A percentile compares a stretch with the other conserved stretches of the same genome.
Conservation (phyloP, 208 protist species). For the Crithidia expoeki region DNA sequence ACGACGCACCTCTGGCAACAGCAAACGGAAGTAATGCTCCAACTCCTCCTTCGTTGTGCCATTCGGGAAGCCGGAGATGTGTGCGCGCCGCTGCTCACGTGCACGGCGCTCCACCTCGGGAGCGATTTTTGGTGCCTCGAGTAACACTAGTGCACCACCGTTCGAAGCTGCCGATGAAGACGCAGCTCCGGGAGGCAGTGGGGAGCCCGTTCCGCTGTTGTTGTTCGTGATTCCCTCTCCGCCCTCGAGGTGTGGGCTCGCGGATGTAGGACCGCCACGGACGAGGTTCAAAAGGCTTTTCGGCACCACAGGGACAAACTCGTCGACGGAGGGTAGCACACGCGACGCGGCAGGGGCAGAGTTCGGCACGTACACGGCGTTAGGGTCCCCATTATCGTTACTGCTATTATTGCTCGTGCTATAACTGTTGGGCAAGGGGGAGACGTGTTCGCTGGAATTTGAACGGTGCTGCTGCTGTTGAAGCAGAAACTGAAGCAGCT, state of each 20-base stretch:
- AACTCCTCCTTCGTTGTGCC: constrained; percentile 67
- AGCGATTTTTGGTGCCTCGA: constrained; percentile 75
- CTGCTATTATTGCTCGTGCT: background rate
- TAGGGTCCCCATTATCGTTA: background rate
- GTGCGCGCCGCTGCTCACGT: constrained; percentile 78
- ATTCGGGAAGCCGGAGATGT: constrained; percentile 78
- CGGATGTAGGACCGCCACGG: constrained; percentile 5
- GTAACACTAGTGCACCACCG: constrained; percentile 38
- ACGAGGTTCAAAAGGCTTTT: constrained; percentile 42
- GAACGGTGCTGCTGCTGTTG: constrained; percentile 20
- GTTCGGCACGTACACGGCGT: constrained; percentile 12
- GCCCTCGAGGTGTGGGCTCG: background rate
- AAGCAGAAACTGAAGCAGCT: constrained; percentile 34
- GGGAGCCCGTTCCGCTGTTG: background rate
- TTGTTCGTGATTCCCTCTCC: constrained; percentile 1
- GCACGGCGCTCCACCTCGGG: constrained; percentile 64
- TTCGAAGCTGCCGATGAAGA: background rate
- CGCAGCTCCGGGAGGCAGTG: background rate
- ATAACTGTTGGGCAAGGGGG: background rate
- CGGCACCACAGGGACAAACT: constrained; percentile 66
- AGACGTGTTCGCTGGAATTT: background rate
- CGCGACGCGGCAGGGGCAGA: constrained; percentile 16
- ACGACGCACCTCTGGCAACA: constrained; percentile 82
- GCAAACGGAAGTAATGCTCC: constrained; percentile 61
- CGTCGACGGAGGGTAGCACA: constrained; percentile 65